Conservation (phyloP, 371 early-diverging fungal species). For the Apophysomyces variabilis region DNA sequence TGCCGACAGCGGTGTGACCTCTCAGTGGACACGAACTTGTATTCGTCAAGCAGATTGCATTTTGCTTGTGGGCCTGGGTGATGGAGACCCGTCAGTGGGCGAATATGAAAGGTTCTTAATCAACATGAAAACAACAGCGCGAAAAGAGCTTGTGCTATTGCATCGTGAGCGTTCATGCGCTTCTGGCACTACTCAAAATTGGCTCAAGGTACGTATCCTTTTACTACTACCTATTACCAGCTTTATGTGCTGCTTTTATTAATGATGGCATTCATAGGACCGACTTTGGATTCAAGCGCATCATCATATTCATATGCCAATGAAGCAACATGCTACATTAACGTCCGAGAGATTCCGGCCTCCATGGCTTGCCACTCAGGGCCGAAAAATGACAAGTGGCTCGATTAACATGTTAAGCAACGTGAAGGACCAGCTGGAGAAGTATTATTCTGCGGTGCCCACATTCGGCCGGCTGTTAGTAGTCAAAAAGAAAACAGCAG, state of each 20-base stretch:
- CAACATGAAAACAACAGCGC: conserved; percentile 94
- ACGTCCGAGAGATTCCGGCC: conserved; percentile 45
- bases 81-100: conserved; percentile 87
- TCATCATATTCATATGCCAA: conserved; percentile 94
- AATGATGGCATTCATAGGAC: conserved; percentile 35
- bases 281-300: conserved; percentile 96
- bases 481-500: conserved; percentile 32
- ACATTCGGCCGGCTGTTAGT: conserved; percentile 42
- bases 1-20: conserved; percentile 89
- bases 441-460: conserved; percentile 62
- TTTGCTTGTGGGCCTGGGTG: conserved; percentile 89
- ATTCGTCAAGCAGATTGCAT: conserved; percentile 97
- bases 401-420: conserved; percentile 60
- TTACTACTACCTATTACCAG: not conserved
- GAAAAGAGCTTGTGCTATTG: conserved; percentile 93
- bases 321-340: conserved; percentile 45
- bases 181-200: conserved; percentile 85
- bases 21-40: conserved; percentile 96
- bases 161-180: conserved; percentile 79
- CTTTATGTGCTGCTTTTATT: not conserved
- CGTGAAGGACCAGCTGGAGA: conserved; percentile 71
- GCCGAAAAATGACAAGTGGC: conserved; percentile 59
- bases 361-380: conserved; percentile 56
- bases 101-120: conserved; percentile 92
- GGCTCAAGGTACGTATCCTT: conserved; percentile 72